Evolutionary conservation across 2,329 filamentous ascomycete genomes (phyloP).

Genomic region (Parafenestella ontariensis): DNA sequence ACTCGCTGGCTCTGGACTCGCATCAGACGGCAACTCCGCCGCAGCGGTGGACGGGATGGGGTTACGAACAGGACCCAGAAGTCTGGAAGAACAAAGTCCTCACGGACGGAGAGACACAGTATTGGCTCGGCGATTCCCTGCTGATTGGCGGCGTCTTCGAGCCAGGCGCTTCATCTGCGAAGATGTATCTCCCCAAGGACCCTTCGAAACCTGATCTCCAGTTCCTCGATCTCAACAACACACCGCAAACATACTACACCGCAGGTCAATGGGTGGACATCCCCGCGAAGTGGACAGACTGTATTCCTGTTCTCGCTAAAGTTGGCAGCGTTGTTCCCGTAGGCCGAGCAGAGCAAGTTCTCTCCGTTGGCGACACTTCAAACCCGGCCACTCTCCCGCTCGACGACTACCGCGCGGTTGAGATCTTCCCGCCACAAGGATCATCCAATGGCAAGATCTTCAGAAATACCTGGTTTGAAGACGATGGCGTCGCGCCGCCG

Average conservation of each 20-base stretch:
- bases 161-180: conserved; percentile 60
- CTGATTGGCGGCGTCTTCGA: conserved; percentile 73
- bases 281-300: conserved; percentile 58
- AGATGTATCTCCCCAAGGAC: conserved; percentile 67
- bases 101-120: conserved; percentile 72
- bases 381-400: conserved; percentile 55
- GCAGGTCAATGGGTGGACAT: conserved; percentile 63
- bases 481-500: conserved; percentile 62
- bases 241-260: conserved; percentile 64
- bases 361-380: conserved; percentile 58
- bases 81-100: conserved; percentile 67
- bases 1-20: conserved; percentile 68
- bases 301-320: conserved; percentile 63
- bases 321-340: conserved; percentile 63
- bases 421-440: conserved; percentile 62
- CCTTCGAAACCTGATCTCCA: conserved; percentile 55
- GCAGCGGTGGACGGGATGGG: conserved; percentile 77
- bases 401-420: conserved; percentile 64
- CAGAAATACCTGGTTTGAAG: conserved; percentile 61
- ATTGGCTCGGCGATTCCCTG: conserved; percentile 73
- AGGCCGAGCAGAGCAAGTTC: conserved; percentile 59
- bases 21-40: conserved; percentile 68
- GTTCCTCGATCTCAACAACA: conserved; percentile 69
- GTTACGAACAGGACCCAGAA: conserved; percentile 70
- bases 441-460: conserved; percentile 45